Base-by-base conservation (phyloP, 2,329 filamentous ascomycete species). In the Botrytis medusae region DNA sequence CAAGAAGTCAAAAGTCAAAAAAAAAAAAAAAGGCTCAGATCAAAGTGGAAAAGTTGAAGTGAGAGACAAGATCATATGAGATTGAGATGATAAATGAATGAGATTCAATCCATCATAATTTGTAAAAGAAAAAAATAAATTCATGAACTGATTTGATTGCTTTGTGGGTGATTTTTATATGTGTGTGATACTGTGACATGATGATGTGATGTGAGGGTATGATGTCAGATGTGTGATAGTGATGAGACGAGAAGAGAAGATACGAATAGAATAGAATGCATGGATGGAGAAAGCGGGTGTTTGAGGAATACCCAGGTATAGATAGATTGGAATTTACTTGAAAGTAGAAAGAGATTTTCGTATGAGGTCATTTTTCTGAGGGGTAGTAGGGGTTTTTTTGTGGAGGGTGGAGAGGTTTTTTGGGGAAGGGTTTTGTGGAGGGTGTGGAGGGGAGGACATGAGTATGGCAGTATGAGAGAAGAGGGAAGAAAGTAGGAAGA, bases 71-170 rank as follows among this genome's bases (percentile, higher is more conserved):
- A 42, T 54, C 46, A 67, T 67, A 37, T 67, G 63, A 67, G 63
- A 67, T 40, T 51, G 63, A 51, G 63, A 67, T 67, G 63, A 67
- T 67, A 67, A 51, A 67, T 67, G 63, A 67, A 67, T 67, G 63
- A 67, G 32, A 51, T 16, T 37, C n/a, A 69, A 57, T 57, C n/a
- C 37, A 57, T 69, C 25, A 69, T 22, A 42, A 54, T 54, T n/a
- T 54, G 51, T 29, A 29, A 34, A 69, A 22, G 48, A 51, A n/a
- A n/a, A 51, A 25, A 51, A 51, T 51, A 25, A 51, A n/a, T 51
- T 51, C 48, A 51, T 51, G 48, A 51, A 51, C 1, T n/a, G 48
- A 51, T 51, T n/a, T 51, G 48, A 51, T n/a, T 51, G 5, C 9
- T 68, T 51, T 42, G 29, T 48, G 46, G 25, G 32, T 37, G 37